These are phyloP conservation scores for Periconia macrospinosa DNA, from an alignment of 2,329 filamentous ascomycete genomes.

Conservation along the genomic window DNA sequence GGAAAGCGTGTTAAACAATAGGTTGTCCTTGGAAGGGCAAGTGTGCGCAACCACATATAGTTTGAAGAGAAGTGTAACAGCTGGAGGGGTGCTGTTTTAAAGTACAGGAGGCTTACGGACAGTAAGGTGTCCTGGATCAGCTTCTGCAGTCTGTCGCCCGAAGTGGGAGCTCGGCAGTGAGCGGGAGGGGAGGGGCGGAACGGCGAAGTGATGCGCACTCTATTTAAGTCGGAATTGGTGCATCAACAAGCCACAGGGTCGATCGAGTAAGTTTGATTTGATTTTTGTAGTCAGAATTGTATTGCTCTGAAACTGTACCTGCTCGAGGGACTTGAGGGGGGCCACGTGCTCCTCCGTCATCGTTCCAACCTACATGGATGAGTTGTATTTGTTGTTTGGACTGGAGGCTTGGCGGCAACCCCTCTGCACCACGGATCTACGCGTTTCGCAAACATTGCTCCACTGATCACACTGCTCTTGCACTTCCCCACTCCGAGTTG, in stretches of 20 bases:
- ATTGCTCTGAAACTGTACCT: too few species aligned
- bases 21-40: conserved; percentile 17
- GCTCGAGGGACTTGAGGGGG: background rate
- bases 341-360: background rate
- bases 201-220: background rate
- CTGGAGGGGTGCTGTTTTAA: conserved; percentile 9
- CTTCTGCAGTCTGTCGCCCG: background rate
- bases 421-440: background rate
- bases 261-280: background rate
- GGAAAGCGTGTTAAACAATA: conserved; percentile 9
- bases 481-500: background rate
- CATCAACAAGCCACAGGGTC: background rate
- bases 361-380: background rate
- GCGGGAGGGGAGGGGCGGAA: conserved; percentile 4
- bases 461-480: background rate
- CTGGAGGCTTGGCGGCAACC: background rate
- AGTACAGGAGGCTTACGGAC: conserved; percentile 13
- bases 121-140: conserved; percentile 3
- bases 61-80: conserved; percentile 9
- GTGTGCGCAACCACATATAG: conserved; percentile 29
- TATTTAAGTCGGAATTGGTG: background rate
- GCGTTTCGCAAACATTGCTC: background rate
- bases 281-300: too few species aligned
- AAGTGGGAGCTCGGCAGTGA: conserved; percentile 2
- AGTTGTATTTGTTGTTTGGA: background rate